phyloP scores from a whole-genome alignment of 1,139 yeast species.

The Nadsonia commutata region DNA sequence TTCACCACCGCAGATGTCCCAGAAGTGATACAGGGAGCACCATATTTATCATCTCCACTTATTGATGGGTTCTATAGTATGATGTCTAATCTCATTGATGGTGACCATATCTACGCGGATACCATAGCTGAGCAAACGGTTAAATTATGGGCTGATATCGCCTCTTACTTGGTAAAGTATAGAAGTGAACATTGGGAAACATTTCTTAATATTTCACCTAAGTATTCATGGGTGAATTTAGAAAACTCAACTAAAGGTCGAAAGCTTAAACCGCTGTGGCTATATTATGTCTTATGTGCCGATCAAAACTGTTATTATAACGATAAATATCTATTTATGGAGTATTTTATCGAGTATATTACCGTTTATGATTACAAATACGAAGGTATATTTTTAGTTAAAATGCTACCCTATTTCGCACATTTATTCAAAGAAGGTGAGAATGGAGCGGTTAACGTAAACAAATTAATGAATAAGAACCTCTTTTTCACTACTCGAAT shows the following conservation, averaged over 20 bases:
- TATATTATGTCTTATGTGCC: not conserved
- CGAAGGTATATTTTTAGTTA: not conserved
- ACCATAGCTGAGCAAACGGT: not conserved
- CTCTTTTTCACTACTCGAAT: not conserved
- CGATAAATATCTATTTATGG: slow-evolving; percentile 1
- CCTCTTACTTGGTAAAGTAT: slow-evolving; percentile 1
- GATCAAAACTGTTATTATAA: not conserved
- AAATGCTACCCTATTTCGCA: not conserved
- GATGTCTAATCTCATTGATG: not conserved
- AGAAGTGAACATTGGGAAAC: slow-evolving; percentile 4
- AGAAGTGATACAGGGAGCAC: not conserved
- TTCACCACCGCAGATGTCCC: not conserved
- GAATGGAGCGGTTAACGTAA: not conserved
- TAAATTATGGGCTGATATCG: slow-evolving; percentile 1
- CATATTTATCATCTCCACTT: not conserved
- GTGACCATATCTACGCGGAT: not conserved
- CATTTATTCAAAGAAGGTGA: not conserved
- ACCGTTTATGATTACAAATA: not conserved
- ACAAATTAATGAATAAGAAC: not conserved
- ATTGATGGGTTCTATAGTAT: not conserved
- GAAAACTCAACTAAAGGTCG: not conserved
- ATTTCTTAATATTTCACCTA: slow-evolving; percentile 4
- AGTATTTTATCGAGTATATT: slow-evolving; percentile 1
- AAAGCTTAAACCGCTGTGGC: slow-evolving; percentile 3
- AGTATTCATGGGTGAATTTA: slow-evolving; percentile 5